Conservation (phyloP, 2,329 filamentous ascomycete genomes). For the Meredithiella fracta region DNA sequence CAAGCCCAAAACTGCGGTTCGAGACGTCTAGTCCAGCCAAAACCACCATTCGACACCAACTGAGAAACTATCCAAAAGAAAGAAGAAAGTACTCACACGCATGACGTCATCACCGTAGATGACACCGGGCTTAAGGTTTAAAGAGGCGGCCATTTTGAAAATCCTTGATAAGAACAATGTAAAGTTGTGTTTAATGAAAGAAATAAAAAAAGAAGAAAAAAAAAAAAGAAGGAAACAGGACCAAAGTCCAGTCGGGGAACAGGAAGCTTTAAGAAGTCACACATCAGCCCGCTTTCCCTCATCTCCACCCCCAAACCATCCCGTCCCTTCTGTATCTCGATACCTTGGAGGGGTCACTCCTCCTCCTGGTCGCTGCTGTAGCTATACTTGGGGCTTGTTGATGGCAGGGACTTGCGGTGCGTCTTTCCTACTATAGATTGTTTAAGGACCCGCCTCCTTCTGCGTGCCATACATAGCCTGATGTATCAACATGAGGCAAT, state of each 20-base stretch:
- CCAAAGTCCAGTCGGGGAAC: not conserved
- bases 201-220: slow-evolving; percentile 6
- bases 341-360: too few relatives aligned
- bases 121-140: slow-evolving; percentile 37
- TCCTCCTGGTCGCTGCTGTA: too few relatives aligned
- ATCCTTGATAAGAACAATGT: slow-evolving; percentile 14
- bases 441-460: too few relatives aligned
- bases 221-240: slow-evolving; percentile 6
- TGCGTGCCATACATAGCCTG: not conserved
- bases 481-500: not conserved
- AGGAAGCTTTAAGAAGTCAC: not conserved
- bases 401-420: too few relatives aligned
- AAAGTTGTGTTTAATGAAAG: slow-evolving; percentile 8
- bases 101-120: slow-evolving; percentile 38
- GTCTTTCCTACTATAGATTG: too few relatives aligned
- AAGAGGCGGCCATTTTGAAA: slow-evolving; percentile 20
- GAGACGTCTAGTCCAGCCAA: too few relatives aligned
- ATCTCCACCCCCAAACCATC: too few relatives aligned
- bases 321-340: too few relatives aligned
- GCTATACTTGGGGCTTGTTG: too few relatives aligned
- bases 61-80: not conserved
- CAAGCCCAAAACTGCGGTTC: too few relatives aligned
- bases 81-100: slow-evolving; percentile 16
- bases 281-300: not conserved
- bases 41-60: too few relatives aligned